Evolutionary conservation across 768 basidiomycete species (phyloP).

Genomic region (Phaeotremella fagi): DNA sequence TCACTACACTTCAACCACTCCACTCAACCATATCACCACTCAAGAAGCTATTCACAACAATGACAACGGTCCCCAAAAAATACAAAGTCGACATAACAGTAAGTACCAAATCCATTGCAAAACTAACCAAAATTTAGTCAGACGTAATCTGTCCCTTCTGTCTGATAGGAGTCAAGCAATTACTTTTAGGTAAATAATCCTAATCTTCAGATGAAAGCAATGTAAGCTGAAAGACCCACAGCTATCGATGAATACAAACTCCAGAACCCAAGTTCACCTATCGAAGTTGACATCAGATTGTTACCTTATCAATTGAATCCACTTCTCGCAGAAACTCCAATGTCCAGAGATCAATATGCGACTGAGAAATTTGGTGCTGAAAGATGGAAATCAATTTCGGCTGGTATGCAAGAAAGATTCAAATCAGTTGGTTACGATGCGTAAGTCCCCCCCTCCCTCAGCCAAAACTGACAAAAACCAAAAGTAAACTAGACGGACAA

Average conservation of each 20-base stretch:
- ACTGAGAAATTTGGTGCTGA: conserved; percentile 56
- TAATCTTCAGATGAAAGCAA: not conserved
- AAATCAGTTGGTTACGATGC: conserved; percentile 59
- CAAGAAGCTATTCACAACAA: too few relatives aligned
- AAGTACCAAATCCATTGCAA: too few relatives aligned
- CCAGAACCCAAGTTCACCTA: conserved; percentile 32
- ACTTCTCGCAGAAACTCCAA: conserved; percentile 42
- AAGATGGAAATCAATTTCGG: conserved; percentile 51
- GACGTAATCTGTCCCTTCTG: conserved; percentile 39
- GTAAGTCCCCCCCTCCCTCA: conserved; percentile 49
- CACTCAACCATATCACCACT: too few relatives aligned
- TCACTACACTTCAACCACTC: too few relatives aligned
- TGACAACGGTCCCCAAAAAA: too few relatives aligned
- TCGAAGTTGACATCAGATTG: conserved; percentile 53
- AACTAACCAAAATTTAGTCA: too few relatives aligned
- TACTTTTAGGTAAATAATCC: conserved; percentile 10
- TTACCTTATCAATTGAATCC: conserved; percentile 54
- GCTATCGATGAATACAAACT: conserved; percentile 39
- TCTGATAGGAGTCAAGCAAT: conserved; percentile 26
- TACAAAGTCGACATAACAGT: too few relatives aligned
- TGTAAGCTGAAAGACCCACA: not conserved
- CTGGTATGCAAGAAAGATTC: conserved; percentile 55
- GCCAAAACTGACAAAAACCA: not conserved
- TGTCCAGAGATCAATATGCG: conserved; percentile 23
- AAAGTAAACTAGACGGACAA: not conserved